phyloP scores from a whole-genome alignment of 2,329 filamentous ascomycete genomes.

The Ceratocystis alfenasii region DNA sequence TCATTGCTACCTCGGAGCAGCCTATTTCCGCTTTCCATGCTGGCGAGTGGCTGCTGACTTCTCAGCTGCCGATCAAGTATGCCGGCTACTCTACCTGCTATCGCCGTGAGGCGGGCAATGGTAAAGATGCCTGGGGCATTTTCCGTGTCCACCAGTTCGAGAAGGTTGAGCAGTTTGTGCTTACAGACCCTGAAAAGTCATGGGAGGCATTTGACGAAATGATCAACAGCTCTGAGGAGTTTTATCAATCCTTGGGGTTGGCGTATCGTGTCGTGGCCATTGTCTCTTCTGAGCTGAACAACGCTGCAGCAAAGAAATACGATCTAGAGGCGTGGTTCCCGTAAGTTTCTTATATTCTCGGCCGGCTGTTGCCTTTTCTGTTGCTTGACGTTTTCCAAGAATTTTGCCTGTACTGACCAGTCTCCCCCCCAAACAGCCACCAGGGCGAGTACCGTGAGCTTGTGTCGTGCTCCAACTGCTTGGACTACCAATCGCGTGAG shows the following conservation, averaged over 20 bases:
- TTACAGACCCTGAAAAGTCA: slow-evolving; percentile 76
- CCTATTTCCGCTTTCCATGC: slow-evolving; percentile 87
- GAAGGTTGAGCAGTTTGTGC: slow-evolving; percentile 74
- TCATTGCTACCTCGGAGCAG: slow-evolving; percentile 77
- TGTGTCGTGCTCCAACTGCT: slow-evolving; percentile 95
- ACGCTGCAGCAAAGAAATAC: slow-evolving; percentile 66
- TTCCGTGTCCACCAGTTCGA: slow-evolving; percentile 98
- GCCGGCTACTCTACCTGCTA: slow-evolving; percentile 93
- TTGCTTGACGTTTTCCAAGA: neutral
- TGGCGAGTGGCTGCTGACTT: slow-evolving; percentile 79
- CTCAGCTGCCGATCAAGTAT: slow-evolving; percentile 82
- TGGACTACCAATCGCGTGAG: slow-evolving; percentile 89
- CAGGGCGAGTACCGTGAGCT: slow-evolving; percentile 98
- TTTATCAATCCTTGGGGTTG: slow-evolving; percentile 79
- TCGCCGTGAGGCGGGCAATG: slow-evolving; percentile 79
- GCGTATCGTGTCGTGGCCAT: slow-evolving; percentile 90
- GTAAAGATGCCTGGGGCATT: slow-evolving; percentile 92
- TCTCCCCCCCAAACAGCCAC: slow-evolving; percentile 24
- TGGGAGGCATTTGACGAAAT: slow-evolving; percentile 92
- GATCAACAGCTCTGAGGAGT: slow-evolving; percentile 83
- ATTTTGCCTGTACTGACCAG: neutral
- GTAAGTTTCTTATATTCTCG: slow-evolving; percentile 33
- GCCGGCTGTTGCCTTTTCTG: neutral
- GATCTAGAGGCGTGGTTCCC: slow-evolving; percentile 96
- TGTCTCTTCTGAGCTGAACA: slow-evolving; percentile 91